Evolutionary conservation across 169 alveolate species (phyloP).

Genomic region (Plasmodium chabaudi): DNA sequence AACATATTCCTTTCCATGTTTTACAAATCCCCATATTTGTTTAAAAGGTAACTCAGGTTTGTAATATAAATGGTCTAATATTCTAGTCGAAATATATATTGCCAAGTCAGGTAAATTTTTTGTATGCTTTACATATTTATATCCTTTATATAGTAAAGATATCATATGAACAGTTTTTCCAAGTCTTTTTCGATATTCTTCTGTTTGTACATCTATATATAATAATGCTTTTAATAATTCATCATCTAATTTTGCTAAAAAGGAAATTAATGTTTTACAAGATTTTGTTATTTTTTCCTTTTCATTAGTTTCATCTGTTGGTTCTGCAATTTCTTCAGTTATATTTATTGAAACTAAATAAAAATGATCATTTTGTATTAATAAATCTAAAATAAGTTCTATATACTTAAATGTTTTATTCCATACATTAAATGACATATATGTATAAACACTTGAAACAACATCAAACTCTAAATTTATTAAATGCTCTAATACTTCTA

Average conservation of each 20-base stretch:
- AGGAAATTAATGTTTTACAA: slow-evolving; percentile 86
- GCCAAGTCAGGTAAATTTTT: slow-evolving; percentile 82
- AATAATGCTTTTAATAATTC: slow-evolving; percentile 89
- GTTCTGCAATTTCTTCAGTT: slow-evolving; percentile 63
- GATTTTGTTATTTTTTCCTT: slow-evolving; percentile 73
- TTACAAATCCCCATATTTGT: slow-evolving; percentile 67
- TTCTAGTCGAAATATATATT: slow-evolving; percentile 75
- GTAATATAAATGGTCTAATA: slow-evolving; percentile 89
- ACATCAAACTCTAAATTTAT: slow-evolving; percentile 91
- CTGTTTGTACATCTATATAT: slow-evolving; percentile 90
- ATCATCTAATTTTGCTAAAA: slow-evolving; percentile 88
- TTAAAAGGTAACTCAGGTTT: slow-evolving; percentile 80
- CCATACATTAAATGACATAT: slow-evolving; percentile 89
- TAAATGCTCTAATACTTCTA: slow-evolving; percentile 90
- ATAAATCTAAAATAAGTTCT: slow-evolving; percentile 82
- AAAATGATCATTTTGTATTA: slow-evolving; percentile 82
- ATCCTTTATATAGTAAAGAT: slow-evolving; percentile 80
- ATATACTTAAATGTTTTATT: slow-evolving; percentile 85
- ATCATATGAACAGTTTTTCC: slow-evolving; percentile 85
- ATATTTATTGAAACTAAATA: slow-evolving; percentile 78
- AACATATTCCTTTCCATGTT: slow-evolving; percentile 6
- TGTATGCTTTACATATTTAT: slow-evolving; percentile 78
- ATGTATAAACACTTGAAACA: slow-evolving; percentile 89
- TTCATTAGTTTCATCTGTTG: slow-evolving; percentile 37
- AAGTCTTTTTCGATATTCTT: slow-evolving; percentile 86